phyloP scores from a whole-genome alignment of 371 early-diverging fungal genomes.

The Zancudomyces culisetae region DNA sequence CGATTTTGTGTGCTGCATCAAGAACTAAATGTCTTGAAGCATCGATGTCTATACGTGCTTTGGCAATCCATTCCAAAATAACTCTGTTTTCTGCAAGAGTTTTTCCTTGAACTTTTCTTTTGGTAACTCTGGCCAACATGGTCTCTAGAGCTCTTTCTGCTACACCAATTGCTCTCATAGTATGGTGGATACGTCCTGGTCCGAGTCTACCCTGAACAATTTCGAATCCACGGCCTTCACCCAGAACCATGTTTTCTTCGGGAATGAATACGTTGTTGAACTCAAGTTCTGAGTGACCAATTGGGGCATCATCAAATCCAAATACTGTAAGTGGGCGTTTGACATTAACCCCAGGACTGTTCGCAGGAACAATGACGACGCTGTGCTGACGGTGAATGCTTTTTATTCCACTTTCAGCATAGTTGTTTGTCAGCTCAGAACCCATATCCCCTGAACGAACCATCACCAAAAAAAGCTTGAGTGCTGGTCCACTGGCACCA shows the following conservation, averaged over 20 bases:
- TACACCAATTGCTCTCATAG: conserved; percentile 87
- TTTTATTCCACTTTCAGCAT: conserved; percentile 48
- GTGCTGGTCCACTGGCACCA: conserved; percentile 82
- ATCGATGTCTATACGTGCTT: conserved; percentile 77
- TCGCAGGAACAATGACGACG: conserved; percentile 74
- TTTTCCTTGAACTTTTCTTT: conserved; percentile 75
- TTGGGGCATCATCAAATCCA: conserved; percentile 90
- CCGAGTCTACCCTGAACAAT: conserved; percentile 93
- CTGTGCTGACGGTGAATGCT: conserved; percentile 68
- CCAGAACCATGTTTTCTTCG: conserved; percentile 63
- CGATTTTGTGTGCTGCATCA: conserved; percentile 76
- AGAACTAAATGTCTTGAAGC: conserved; percentile 73
- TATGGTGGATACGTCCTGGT: conserved; percentile 36
- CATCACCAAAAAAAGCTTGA: conserved; percentile 73
- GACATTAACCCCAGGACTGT: conserved; percentile 66
- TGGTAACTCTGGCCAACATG: conserved; percentile 70
- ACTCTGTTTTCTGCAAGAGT: conserved; percentile 61
- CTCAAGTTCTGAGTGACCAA: conserved; percentile 83
- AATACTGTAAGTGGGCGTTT: conserved; percentile 72
- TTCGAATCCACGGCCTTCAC: conserved; percentile 92
- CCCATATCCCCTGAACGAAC: neutral
- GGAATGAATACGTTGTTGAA: conserved; percentile 83
- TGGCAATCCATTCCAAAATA: conserved; percentile 55
- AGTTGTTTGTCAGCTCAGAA: conserved; percentile 27
- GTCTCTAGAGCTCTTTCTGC: conserved; percentile 77